Conservation (phyloP, 768 basidiomycete species). For the Rickenella mellea region DNA sequence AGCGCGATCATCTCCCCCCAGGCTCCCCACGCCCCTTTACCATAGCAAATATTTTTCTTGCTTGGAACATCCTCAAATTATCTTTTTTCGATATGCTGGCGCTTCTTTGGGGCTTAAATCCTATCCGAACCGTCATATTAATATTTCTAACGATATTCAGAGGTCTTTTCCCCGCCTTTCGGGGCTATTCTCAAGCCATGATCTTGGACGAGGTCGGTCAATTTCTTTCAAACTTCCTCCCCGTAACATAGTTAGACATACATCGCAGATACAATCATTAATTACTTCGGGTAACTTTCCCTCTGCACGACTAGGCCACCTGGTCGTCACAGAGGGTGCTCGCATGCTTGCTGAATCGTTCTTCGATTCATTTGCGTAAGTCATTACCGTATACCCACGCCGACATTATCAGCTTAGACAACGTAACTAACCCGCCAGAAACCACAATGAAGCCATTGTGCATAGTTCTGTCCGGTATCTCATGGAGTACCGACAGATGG, state of each 20-base stretch:
- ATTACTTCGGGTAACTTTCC: slow-evolving; percentile 65
- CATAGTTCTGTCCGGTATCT: slow-evolving; percentile 63
- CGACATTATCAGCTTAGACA: too few relatives aligned
- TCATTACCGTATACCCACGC: slow-evolving; percentile 7
- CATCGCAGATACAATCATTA: slow-evolving; percentile 54
- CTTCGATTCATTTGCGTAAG: slow-evolving; percentile 70
- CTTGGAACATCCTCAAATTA: slow-evolving; percentile 40
- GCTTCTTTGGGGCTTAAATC: slow-evolving; percentile 46
- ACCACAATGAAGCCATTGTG: slow-evolving; percentile 64
- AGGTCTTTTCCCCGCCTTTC: slow-evolving; percentile 72
- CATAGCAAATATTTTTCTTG: slow-evolving; percentile 44
- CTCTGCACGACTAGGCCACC: slow-evolving; percentile 51
- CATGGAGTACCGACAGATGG: slow-evolving; percentile 72
- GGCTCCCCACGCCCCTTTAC: slow-evolving; percentile 64
- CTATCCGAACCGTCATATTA: slow-evolving; percentile 62
- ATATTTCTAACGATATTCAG: slow-evolving; percentile 59
- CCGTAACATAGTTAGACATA: neutral
- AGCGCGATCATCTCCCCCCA: slow-evolving; percentile 34
- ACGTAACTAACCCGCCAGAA: too few relatives aligned
- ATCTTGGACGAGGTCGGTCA: slow-evolving; percentile 74
- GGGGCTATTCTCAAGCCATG: slow-evolving; percentile 79
- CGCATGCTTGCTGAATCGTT: slow-evolving; percentile 55
- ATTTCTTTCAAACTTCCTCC: neutral
- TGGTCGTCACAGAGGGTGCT: slow-evolving; percentile 53
- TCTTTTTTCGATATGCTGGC: slow-evolving; percentile 49